phyloP scores from a whole-genome alignment of 2,329 filamentous ascomycete genomes.

The Trichoderma asperellum region DNA sequence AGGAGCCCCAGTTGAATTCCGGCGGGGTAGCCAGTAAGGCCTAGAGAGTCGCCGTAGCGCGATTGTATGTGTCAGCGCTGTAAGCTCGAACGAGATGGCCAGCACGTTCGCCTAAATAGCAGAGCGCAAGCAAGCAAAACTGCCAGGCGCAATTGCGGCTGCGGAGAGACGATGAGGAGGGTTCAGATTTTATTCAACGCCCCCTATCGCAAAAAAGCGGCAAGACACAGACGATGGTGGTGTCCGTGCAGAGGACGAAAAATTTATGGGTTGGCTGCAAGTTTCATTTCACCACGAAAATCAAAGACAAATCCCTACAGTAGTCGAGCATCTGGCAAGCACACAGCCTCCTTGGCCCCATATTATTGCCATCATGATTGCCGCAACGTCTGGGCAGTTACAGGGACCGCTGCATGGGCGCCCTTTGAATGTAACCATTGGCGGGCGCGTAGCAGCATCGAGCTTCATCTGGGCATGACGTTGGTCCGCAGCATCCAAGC shows the following conservation, averaged over 20 bases:
- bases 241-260: not conserved
- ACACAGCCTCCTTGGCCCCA: conserved; percentile 18
- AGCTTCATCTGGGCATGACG: not conserved
- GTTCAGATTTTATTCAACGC: not conserved
- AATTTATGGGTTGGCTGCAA: not conserved
- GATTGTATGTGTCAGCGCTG: not conserved
- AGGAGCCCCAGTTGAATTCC: conserved; percentile 10
- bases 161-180: not conserved
- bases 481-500: conserved; percentile 20
- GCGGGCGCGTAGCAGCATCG: not conserved
- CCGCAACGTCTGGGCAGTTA: not conserved
- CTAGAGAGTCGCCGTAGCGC: not conserved
- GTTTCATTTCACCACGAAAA: not conserved
- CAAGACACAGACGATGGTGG: not conserved
- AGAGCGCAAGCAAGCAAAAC: conserved; percentile 6
- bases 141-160: not conserved
- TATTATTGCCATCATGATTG: not conserved
- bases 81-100: conserved; percentile 3
- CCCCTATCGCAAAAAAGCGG: not conserved
- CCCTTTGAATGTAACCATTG: not conserved
- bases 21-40: conserved; percentile 11
- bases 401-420: not conserved
- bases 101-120: conserved; percentile 4
- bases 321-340: not conserved
- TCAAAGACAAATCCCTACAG: not conserved